phyloP scores from a whole-genome alignment of 208 protist species.

The Acanthamoeba healyi region DNA sequence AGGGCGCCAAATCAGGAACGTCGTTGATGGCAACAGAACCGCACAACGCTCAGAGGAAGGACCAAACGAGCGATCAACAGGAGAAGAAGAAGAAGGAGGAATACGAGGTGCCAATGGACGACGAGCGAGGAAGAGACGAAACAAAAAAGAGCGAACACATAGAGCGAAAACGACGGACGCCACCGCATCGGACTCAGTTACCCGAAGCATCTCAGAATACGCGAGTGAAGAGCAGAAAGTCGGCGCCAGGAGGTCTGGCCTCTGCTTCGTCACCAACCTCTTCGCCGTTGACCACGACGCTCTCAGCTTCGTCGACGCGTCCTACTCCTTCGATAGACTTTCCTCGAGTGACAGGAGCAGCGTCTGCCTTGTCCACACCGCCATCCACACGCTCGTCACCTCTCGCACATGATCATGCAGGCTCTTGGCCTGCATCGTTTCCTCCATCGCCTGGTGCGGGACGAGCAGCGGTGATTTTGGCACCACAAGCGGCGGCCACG shows the following conservation, averaged over 20 bases:
- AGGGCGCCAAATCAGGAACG: too few relatives aligned
- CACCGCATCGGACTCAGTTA: not conserved
- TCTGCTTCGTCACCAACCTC: too few relatives aligned
- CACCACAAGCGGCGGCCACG: not conserved
- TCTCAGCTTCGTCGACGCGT: too few relatives aligned
- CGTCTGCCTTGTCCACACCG: not conserved
- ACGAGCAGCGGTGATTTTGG: too few relatives aligned
- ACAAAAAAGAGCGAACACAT: not conserved
- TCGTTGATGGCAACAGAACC: too few relatives aligned
- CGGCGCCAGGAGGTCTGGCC: not conserved
- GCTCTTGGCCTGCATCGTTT: too few relatives aligned
- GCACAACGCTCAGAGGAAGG: too few relatives aligned
- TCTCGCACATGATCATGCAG: too few relatives aligned
- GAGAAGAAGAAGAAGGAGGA: not conserved
- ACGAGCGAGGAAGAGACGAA: not conserved
- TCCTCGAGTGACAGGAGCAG: too few relatives aligned
- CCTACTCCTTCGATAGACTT: not conserved
- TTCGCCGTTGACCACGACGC: too few relatives aligned
- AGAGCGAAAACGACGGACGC: not conserved
- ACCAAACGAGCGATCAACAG: not conserved
- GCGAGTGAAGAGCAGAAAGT: not conserved
- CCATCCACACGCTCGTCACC: not conserved
- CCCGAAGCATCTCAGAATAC: not conserved
- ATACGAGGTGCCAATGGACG: not conserved
- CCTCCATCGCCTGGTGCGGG: too few relatives aligned